Evolutionary conservation across 2,329 filamentous ascomycete species (phyloP).

Genomic region (Sphaerulina vaccinii): DNA sequence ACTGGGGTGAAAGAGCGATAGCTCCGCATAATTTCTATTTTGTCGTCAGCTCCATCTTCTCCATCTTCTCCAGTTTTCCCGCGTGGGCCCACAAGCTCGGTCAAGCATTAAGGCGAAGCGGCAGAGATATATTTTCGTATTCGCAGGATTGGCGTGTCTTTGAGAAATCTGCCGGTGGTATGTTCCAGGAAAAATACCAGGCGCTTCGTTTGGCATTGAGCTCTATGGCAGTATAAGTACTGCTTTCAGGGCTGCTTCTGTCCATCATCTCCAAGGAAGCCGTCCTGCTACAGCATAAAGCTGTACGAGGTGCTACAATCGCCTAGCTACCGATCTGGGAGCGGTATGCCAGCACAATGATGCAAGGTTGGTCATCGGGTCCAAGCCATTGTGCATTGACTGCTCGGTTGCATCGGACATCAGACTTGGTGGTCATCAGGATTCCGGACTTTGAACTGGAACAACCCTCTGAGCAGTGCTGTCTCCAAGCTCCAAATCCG

Average conservation of each 20-base stretch:
- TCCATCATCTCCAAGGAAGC: no score
- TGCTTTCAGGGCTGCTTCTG: background rate
- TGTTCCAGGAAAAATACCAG: no score
- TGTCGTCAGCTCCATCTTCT: no score
- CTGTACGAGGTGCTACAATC: background rate
- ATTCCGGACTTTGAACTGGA: no score
- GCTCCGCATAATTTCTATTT: background rate
- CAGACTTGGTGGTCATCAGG: no score
- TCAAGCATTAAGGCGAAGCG: background rate
- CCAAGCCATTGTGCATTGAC: background rate
- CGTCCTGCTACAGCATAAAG: no score
- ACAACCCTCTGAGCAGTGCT: no score
- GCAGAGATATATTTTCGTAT: background rate
- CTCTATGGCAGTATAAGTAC: background rate
- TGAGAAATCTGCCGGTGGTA: no score
- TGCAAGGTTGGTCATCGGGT: background rate
- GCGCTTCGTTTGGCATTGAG: no score
- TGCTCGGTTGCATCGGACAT: background rate
- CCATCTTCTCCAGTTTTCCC: background rate
- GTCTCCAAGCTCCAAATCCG: no score
- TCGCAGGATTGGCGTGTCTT: no score
- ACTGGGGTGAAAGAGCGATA: slow-evolving; percentile 1
- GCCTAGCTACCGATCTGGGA: background rate
- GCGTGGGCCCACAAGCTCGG: background rate
- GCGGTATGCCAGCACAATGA: background rate